Percentiles rank a stretch among this genome's conserved stretches.
Evolutionary conservation across 78 protist species (phyloP).

Genomic region (Chrysochromulina tobinii): DNA sequence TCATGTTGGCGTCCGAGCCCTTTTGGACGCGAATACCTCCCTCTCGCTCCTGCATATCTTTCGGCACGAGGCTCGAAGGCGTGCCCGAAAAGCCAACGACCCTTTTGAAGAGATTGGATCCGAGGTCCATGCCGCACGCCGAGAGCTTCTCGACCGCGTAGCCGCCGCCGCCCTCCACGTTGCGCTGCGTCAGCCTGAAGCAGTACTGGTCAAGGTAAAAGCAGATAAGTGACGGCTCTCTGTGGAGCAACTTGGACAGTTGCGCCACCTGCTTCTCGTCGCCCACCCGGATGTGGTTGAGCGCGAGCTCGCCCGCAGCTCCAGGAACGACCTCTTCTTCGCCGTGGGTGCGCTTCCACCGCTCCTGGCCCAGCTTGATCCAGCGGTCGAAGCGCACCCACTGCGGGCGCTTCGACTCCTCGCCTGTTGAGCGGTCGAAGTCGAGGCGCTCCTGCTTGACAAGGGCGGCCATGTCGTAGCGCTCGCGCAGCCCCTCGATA

Average conservation of each 20-base stretch:
- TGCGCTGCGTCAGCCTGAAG: background rate
- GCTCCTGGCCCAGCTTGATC: background rate
- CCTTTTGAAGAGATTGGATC: background rate
- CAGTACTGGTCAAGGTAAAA: background rate
- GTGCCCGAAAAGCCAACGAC: conserved; percentile 79
- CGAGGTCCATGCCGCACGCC: conserved; percentile 19
- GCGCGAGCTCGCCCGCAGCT: background rate
- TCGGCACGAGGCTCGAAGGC: conserved; percentile 78
- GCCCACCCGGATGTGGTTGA: conserved; percentile 10
- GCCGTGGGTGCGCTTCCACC: background rate
- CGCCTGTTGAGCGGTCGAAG: background rate
- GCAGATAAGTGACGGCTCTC: background rate
- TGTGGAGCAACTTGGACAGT: background rate
- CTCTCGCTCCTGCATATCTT: too few relatives aligned
- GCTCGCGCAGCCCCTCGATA: background rate
- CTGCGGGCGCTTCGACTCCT: background rate
- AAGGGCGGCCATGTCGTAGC: conserved; percentile 4
- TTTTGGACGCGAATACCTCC: conserved; percentile 57
- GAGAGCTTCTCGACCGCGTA: background rate
- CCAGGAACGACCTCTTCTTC: background rate
- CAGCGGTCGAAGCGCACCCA: background rate
- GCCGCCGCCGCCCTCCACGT: too few relatives aligned
- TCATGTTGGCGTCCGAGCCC: conserved; percentile 70
- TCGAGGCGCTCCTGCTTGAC: background rate
- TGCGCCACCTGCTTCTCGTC: conserved; percentile 32